phyloP scores from a whole-genome alignment of 805 yeast genomes.

The Kuraishia hungarica region DNA sequence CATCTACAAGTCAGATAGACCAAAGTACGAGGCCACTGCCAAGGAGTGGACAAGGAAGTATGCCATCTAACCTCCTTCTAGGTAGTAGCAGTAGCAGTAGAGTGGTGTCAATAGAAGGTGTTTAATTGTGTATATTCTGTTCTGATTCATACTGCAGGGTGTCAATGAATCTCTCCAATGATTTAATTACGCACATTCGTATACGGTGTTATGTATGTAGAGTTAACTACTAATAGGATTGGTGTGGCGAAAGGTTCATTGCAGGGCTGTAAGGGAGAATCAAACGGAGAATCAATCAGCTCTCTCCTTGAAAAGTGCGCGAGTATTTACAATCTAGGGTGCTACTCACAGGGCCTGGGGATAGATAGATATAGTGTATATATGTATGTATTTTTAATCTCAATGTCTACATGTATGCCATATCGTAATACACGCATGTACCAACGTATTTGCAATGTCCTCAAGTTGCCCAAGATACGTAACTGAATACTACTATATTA shows the following conservation, averaged over 20 bases:
- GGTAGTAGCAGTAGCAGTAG: not conserved
- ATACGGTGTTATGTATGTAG: not conserved
- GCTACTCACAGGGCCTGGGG: not conserved
- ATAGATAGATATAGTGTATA: not conserved
- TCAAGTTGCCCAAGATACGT: too few relatives aligned
- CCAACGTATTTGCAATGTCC: too few relatives aligned
- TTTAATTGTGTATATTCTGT: not conserved
- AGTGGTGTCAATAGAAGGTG: not conserved
- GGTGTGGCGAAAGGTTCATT: too few relatives aligned
- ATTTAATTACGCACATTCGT: not conserved
- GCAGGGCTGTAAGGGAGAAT: too few relatives aligned
- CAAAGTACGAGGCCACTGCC: slow-evolving; percentile 94
- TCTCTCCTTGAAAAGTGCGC: too few relatives aligned
- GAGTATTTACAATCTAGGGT: too few relatives aligned
- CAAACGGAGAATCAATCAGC: too few relatives aligned
- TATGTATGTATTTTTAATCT: not conserved
- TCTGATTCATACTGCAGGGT: not conserved
- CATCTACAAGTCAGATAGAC: slow-evolving; percentile 87
- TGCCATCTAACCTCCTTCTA: slow-evolving; percentile 54
- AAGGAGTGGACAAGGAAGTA: slow-evolving; percentile 98
- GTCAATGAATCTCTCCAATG: not conserved
- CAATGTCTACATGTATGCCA: not conserved
- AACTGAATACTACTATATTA: too few relatives aligned
- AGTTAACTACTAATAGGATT: not conserved
- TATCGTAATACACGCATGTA: not conserved